phyloP scores from a whole-genome alignment of 75 land plant species.

The Cryptomeria japonica region DNA sequence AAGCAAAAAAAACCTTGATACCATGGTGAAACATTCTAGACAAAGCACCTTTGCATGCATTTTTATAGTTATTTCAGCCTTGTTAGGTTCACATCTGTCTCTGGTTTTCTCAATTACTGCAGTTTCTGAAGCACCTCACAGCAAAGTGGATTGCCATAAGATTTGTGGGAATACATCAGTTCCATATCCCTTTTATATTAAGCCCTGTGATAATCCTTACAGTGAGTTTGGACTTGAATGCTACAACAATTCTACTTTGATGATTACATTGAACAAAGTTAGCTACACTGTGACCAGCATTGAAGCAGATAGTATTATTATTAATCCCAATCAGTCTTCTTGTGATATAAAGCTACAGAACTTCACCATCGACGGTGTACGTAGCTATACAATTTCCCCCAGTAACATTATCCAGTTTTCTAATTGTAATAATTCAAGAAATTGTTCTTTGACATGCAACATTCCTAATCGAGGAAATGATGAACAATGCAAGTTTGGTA shows the following conservation, averaged over 20 bases:
- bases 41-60: neutral
- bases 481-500: neutral
- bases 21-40: neutral
- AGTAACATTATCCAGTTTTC: conserved; percentile 6
- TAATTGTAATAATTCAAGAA: neutral
- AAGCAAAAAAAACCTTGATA: neutral
- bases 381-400: neutral
- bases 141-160: neutral
- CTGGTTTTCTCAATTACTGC: neutral
- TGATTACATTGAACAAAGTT: neutral
- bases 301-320: neutral
- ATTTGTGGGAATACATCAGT: neutral
- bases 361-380: neutral
- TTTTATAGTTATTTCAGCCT: neutral
- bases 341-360: neutral
- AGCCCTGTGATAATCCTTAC: neutral
- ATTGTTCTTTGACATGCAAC: neutral
- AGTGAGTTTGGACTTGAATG: conserved; percentile 1
- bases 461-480: neutral
- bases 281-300: neutral
- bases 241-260: neutral
- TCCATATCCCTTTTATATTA: conserved; percentile 12
- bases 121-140: neutral
- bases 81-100: neutral
- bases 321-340: neutral